Conservation (phyloP, 2,329 filamentous ascomycete species). For the Xylaria sp. region DNA sequence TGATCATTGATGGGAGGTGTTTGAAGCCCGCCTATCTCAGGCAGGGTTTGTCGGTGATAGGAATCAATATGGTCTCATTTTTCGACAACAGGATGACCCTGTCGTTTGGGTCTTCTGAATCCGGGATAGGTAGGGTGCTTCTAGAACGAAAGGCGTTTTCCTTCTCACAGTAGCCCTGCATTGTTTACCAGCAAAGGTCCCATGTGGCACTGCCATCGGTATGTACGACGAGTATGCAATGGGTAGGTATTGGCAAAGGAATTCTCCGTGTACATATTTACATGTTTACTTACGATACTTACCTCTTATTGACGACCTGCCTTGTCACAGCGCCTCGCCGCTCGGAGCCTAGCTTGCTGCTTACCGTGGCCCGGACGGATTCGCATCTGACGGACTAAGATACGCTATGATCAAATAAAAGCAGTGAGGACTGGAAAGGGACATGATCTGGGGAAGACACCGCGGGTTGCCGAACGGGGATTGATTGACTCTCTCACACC, state of each 20-base stretch:
- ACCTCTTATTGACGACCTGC: not conserved
- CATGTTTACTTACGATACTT: not conserved
- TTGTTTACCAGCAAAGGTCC: constrained; percentile 2
- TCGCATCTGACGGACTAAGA: constrained; percentile 7
- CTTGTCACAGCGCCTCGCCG: not conserved
- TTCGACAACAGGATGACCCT: not conserved
- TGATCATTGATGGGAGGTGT: not conserved
- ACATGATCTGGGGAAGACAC: not conserved
- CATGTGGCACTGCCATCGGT: constrained; percentile 9
- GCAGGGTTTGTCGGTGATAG: constrained; percentile 1
- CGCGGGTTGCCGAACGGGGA: constrained; percentile 2
- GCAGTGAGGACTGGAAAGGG: not conserved
- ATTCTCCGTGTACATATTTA: not conserved
- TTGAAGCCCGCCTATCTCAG: constrained; percentile 7
- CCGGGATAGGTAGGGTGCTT: constrained; percentile 8
- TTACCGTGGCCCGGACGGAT: constrained; percentile 8
- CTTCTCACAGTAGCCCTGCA: constrained; percentile 10
- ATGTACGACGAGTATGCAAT: too few relatives aligned
- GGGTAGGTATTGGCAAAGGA: not conserved
- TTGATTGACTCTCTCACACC: not conserved
- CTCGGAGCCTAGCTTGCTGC: constrained; percentile 3
- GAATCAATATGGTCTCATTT: constrained; percentile 6
- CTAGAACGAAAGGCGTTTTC: constrained; percentile 6
- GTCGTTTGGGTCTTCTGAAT: not conserved
- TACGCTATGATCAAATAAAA: constrained; percentile 9